Base-by-base conservation (phyloP, 169 alveolate genomes). In the Theileria sp. region DNA sequence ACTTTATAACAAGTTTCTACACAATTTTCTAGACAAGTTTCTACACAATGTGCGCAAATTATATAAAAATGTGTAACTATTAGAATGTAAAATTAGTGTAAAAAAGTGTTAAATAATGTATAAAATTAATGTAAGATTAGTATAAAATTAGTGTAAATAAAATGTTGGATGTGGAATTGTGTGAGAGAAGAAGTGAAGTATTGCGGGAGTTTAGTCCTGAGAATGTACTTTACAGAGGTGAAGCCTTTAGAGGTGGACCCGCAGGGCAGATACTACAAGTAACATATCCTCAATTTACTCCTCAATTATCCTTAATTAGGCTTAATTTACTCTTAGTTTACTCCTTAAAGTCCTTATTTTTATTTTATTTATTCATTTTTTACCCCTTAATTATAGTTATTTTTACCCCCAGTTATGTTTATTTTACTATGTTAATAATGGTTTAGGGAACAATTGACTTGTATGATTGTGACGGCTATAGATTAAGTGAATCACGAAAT, bases 231-330 rank as follows among this genome's bases (percentile, higher is more conserved):
- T 70, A 71, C 49, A 68, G 86, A 21, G 89, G 89, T 0, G n/a
- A 74, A 5, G 89, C 89, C 2, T 83, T 83, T 77, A 70, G 51
- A 26, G 89, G 89, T 5, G 89, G 89, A 25, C 54, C 51, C 30
- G 89, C 81, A 10, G 89, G 89, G 0, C 49, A 70, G 0, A 50
- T 68, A 62, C 68, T 83, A 15, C 77, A 83, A 80, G 89, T 83
- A 76, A 4, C 10, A 38, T 3, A 25, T n/a, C 36, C 36, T 5
- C 36, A 1, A 1, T 5, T 32, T 32, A 32, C 36, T 3, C 5
- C 36, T 5, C 5, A 32, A 32, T 5, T 32, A 32, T 3, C 5
- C 5, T 5, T 32, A 32, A 32, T 5, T 32, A 3, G 5, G 8
- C 36, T 5, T 32, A 32, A 32, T 5, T 32, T 32, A 32, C 36